Conservation (phyloP, 2,329 filamentous ascomycete genomes). For the Calonectria henricotiae region DNA sequence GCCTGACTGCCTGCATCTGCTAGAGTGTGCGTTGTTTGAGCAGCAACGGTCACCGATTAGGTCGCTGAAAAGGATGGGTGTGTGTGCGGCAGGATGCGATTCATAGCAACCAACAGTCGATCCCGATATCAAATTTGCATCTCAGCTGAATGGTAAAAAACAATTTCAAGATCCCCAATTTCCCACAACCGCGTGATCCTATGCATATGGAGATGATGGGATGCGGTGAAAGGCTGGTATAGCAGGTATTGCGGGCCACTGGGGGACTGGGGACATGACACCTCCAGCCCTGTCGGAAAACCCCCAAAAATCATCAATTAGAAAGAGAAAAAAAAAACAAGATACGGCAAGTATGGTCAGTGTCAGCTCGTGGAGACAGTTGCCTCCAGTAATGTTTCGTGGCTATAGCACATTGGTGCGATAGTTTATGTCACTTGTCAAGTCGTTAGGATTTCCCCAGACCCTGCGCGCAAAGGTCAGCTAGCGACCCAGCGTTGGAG, state of each 20-base stretch:
- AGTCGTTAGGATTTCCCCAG: slow-evolving; percentile 27
- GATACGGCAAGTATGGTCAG: slow-evolving; percentile 10
- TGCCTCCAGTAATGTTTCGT: slow-evolving; percentile 16
- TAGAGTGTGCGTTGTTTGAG: slow-evolving; percentile 25
- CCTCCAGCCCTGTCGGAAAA: background rate
- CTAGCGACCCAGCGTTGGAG: slow-evolving; percentile 33
- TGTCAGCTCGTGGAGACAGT: background rate
- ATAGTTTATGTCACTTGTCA: slow-evolving; percentile 26
- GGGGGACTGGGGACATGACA: background rate
- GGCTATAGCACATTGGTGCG: slow-evolving; percentile 28
- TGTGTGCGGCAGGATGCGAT: slow-evolving; percentile 16
- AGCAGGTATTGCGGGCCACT: slow-evolving; percentile 15
- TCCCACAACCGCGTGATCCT: slow-evolving; percentile 24
- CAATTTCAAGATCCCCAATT: slow-evolving; percentile 1
- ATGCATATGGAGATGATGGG: slow-evolving; percentile 24
- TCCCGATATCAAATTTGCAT: slow-evolving; percentile 23
- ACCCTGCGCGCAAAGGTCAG: slow-evolving; percentile 37
- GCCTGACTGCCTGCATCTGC: slow-evolving; percentile 10
- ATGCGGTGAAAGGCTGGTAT: slow-evolving; percentile 16
- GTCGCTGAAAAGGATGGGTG: slow-evolving; percentile 6
- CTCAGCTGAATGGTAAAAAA: slow-evolving; percentile 24
- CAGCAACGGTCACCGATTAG: slow-evolving; percentile 22
- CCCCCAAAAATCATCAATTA: background rate
- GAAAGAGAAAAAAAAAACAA: background rate
- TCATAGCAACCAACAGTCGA: slow-evolving; percentile 28